Evolutionary conservation across 805 yeast species (phyloP).

Genomic region (Candida morakotiae): DNA sequence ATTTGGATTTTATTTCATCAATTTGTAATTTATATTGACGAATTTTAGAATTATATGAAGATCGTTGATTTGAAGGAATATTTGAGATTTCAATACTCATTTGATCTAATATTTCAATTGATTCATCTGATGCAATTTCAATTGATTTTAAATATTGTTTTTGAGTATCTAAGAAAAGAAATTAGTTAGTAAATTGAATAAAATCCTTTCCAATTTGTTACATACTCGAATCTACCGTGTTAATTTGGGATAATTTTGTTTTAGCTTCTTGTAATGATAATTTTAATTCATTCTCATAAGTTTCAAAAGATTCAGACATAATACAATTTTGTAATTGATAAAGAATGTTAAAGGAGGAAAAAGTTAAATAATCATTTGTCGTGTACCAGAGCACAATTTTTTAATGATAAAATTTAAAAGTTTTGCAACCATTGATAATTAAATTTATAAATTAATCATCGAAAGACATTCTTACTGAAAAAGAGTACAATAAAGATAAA

Average conservation of each 20-base stretch:
- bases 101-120: conserved; percentile 76
- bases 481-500: too few species aligned
- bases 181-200: conserved; percentile 18
- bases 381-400: too few species aligned
- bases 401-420: too few species aligned
- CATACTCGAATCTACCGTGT: conserved; percentile 41
- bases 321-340: too few species aligned
- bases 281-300: conserved; percentile 70
- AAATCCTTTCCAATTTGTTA: too few species aligned
- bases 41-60: conserved; percentile 68
- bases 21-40: conserved; percentile 64
- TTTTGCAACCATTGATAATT: too few species aligned
- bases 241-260: conserved; percentile 55
- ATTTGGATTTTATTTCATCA: conserved; percentile 51
- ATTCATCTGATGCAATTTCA: conserved; percentile 73
- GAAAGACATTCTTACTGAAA: too few species aligned
- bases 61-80: conserved; percentile 70
- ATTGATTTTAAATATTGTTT: conserved; percentile 53
- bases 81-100: conserved; percentile 83
- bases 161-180: conserved; percentile 38
- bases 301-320: conserved; percentile 53
- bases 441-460: too few species aligned
- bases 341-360: too few species aligned
- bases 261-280: conserved; percentile 67
- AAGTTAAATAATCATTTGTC: too few species aligned